Evolutionary conservation across 495 filamentous ascomycete species (phyloP), one percentile per base, ranked within the genome.

Genomic region (Parathielavia appendiculata): DNA sequence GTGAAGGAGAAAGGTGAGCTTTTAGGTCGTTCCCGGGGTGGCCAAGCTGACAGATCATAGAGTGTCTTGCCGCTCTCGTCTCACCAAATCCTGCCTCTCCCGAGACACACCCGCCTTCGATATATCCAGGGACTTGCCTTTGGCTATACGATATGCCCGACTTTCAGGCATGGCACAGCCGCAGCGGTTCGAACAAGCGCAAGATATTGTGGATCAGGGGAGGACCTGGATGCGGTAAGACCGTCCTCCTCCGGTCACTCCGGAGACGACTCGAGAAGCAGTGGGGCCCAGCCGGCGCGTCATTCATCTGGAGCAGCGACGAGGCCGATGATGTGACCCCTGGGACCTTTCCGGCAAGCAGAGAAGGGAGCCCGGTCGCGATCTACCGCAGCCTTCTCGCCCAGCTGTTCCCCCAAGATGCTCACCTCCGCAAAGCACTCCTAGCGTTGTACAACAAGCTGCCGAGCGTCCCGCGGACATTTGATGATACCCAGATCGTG

Each of bases 121-220:
- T 67, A 1, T 69, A 71, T 44, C 70, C 69, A 3, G 70, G 68
- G 0, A 72, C 70, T 4, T 75, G 72, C 57, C 67, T 65, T 10
- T 69, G 67, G 70, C 63, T 75, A 44, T 70, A 69, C 49, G 66
- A 72, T 22, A 40, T 69, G 14, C 58, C 58, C 20, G 68, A 75
- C n/a, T 73, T 73, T 26, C 63, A 63, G 12, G 44, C 65, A 14
- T 75, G 72, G 72, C 69, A 72, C 47, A 66, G 70, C 57, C 68
- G 72, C 12, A 65, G 44, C 20, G 64, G 59, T 17, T 54, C 61
- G 16, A 63, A 62, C 48, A 69, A 70, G 51, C 62, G 69, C 59
- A 66, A 68, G 57, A 56, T 75, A 32, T 58, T 75, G 2, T 73
- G 71, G 72, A 63, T 75, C 39, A 67, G 63, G 20, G 72, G 70